Conservation (phyloP, 257 asterid genomes). For the Nicotiana paniculata region DNA sequence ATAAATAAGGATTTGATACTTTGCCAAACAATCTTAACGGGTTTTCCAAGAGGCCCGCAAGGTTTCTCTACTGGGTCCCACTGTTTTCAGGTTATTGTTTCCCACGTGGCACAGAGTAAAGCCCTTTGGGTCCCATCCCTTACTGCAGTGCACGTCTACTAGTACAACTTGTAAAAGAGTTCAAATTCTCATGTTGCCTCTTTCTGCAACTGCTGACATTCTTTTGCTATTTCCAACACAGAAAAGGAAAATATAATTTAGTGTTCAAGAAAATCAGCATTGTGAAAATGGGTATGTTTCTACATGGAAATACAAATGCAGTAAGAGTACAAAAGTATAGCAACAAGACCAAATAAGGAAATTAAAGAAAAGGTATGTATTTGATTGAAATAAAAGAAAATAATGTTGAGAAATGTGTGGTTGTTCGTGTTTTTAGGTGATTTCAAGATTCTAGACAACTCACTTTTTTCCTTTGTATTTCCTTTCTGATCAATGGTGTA, state of each 20-base stretch:
- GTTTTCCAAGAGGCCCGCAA: no score
- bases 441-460: background rate
- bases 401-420: background rate
- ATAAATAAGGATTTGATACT: no score
- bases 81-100: background rate
- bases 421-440: background rate
- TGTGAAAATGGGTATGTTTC: background rate
- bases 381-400: background rate
- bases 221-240: background rate
- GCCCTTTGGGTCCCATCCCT: constrained; percentile 4
- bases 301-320: background rate
- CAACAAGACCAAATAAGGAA: background rate
- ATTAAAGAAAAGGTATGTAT: background rate
- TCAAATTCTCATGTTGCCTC: background rate
- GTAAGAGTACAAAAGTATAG: background rate
- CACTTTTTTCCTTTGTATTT: background rate
- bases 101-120: background rate
- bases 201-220: background rate
- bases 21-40: no score
- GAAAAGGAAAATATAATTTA: background rate
- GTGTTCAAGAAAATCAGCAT: background rate
- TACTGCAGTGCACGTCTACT: constrained; percentile 39
- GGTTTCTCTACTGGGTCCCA: background rate
- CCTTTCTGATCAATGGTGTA: background rate
- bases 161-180: background rate